phyloP scores from a whole-genome alignment of 106 monocot species.

The Acorus gramineus region DNA sequence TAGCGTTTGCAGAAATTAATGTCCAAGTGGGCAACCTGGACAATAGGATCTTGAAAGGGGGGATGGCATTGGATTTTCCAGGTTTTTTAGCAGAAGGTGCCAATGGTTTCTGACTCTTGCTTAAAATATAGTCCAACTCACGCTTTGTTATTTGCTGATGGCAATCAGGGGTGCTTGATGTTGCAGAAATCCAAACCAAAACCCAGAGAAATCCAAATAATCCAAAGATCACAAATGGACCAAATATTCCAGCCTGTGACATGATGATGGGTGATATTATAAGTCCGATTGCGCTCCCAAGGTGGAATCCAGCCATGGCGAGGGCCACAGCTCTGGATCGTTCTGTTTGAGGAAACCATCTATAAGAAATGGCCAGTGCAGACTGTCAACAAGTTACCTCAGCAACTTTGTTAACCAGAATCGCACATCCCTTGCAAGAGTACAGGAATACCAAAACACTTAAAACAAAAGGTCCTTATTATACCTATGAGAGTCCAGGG shows the following conservation, averaged over 20 bases:
- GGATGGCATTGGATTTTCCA: conserved; percentile 32
- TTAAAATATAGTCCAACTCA: conserved; percentile 64
- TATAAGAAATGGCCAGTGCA: conserved; percentile 34
- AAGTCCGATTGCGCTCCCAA: conserved; percentile 80
- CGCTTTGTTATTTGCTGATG: conserved; percentile 70
- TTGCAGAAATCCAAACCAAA: conserved; percentile 65
- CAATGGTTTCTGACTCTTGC: conserved; percentile 18
- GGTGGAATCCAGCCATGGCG: conserved; percentile 92
- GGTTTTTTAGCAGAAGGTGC: neutral
- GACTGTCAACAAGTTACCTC: conserved; percentile 4
- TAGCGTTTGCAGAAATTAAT: conserved; percentile 87
- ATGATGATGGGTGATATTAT: conserved; percentile 87
- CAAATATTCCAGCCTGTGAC: conserved; percentile 71
- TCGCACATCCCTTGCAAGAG: neutral
- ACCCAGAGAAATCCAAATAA: conserved; percentile 93
- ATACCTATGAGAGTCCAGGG: neutral
- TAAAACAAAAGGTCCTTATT: too few species aligned
- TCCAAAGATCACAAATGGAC: conserved; percentile 94
- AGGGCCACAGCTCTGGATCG: conserved; percentile 84
- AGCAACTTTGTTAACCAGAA: neutral
- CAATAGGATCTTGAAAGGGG: conserved; percentile 66
- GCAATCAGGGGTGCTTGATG: conserved; percentile 47
- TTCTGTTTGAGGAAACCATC: conserved; percentile 94
- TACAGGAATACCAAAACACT: neutral
- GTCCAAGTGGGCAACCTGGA: conserved; percentile 96